Conservation (phyloP, 306 rosid genomes). For the Pyrus betulifolia region DNA sequence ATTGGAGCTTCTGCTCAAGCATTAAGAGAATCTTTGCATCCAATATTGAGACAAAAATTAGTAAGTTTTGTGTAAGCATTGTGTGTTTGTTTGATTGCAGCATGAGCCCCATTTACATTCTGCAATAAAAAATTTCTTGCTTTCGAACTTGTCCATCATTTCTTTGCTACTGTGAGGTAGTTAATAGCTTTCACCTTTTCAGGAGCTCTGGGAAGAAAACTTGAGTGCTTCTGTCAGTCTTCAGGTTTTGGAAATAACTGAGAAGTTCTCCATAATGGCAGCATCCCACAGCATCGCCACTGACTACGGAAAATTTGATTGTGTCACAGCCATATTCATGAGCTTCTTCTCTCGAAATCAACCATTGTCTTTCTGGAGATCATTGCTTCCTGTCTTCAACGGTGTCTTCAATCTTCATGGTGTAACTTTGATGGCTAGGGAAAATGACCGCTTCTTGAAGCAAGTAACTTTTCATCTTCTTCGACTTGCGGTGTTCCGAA, state of each 20-base stretch:
- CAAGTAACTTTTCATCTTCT: slow-evolving; percentile 97
- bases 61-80: slow-evolving; percentile 29
- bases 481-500: slow-evolving; percentile 88
- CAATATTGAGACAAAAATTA: slow-evolving; percentile 92
- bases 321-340: slow-evolving; percentile 77
- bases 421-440: slow-evolving; percentile 87
- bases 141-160: not conserved
- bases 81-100: not conserved
- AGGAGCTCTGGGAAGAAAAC: slow-evolving; percentile 99
- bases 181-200: slow-evolving; percentile 21
- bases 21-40: slow-evolving; percentile 92
- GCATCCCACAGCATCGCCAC: slow-evolving; percentile 80
- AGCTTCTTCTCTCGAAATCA: slow-evolving; percentile 91
- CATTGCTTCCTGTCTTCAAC: slow-evolving; percentile 80
- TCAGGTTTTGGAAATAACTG: slow-evolving; percentile 86
- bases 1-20: slow-evolving; percentile 99
- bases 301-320: slow-evolving; percentile 92
- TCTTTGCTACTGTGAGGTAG: not conserved
- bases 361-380: slow-evolving; percentile 75
- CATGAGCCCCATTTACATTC: not conserved
- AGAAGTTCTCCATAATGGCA: slow-evolving; percentile 76
- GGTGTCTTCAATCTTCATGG: slow-evolving; percentile 79
- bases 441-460: slow-evolving; percentile 95
- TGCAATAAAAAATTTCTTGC: not conserved
- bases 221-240: slow-evolving; percentile 92